Percentiles rank a stretch among this genome's conserved stretches.
Conservation (phyloP, 768 basidiomycete genomes). For the Macrolepiota fuliginosa region DNA sequence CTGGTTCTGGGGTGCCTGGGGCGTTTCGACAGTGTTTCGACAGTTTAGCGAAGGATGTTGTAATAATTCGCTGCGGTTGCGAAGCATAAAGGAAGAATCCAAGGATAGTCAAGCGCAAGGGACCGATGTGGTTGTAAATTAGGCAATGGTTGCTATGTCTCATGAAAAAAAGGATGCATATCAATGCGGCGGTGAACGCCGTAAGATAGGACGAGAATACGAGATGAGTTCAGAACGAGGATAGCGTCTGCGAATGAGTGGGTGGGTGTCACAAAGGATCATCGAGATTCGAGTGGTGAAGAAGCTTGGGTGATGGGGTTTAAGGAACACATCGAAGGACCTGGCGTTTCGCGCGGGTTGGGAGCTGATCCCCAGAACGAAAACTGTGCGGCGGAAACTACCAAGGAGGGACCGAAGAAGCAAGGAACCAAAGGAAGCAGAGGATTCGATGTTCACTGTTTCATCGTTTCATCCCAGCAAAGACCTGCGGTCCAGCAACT, state of each 20-base stretch:
- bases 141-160: neutral
- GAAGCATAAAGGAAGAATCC: neutral
- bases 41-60: neutral
- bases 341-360: neutral
- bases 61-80: neutral
- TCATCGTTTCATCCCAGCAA: constrained; percentile 69
- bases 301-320: neutral
- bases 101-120: neutral
- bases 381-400: neutral
- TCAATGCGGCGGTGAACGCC: neutral
- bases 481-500: constrained; percentile 59
- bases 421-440: neutral
- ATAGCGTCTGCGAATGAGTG: neutral
- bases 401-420: neutral
- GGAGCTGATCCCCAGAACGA: neutral
- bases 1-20: too few species aligned
- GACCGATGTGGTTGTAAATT: neutral
- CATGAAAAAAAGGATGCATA: neutral
- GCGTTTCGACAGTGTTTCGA: too few species aligned
- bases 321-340: neutral
- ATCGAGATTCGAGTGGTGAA: neutral
- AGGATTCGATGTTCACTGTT: constrained; percentile 15
- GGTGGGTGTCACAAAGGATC: neutral
- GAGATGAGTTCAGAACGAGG: too few species aligned
- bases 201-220: neutral